phyloP scores from a whole-genome alignment of 306 rosid species.

The Morella rubra region DNA sequence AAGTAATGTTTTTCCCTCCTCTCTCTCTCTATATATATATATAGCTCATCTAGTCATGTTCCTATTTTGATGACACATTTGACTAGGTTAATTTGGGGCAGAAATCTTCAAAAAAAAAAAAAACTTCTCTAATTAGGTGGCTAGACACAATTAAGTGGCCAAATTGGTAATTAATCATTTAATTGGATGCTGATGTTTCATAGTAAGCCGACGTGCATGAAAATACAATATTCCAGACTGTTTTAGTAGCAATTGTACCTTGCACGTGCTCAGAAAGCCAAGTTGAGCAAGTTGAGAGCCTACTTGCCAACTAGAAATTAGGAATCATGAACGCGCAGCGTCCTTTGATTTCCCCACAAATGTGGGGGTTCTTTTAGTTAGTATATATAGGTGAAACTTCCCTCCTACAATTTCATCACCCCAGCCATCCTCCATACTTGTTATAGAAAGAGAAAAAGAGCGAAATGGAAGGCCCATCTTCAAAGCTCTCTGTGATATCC shows the following conservation, averaged over 20 bases:
- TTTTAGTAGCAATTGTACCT: background rate
- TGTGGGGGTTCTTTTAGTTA: background rate
- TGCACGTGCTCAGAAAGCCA: background rate
- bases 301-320: background rate
- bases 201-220: background rate
- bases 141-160: too few species aligned
- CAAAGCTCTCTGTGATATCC: conserved; percentile 17
- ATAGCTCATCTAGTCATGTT: too few species aligned
- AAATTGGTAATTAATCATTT: background rate
- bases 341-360: background rate
- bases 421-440: background rate
- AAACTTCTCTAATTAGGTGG: too few species aligned
- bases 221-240: too few species aligned
- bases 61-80: too few species aligned
- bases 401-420: conserved; percentile 22
- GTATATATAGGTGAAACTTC: background rate
- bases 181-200: background rate
- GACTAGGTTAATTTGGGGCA: too few species aligned
- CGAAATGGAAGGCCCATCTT: conserved; percentile 37
- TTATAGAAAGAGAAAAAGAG: background rate
- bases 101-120: too few species aligned
- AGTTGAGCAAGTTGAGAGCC: background rate
- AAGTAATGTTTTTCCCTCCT: too few species aligned
- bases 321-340: too few species aligned
- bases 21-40: too few species aligned